Conservation (phyloP, 2,329 filamentous ascomycete species). For the Fusarium bulbicola region DNA sequence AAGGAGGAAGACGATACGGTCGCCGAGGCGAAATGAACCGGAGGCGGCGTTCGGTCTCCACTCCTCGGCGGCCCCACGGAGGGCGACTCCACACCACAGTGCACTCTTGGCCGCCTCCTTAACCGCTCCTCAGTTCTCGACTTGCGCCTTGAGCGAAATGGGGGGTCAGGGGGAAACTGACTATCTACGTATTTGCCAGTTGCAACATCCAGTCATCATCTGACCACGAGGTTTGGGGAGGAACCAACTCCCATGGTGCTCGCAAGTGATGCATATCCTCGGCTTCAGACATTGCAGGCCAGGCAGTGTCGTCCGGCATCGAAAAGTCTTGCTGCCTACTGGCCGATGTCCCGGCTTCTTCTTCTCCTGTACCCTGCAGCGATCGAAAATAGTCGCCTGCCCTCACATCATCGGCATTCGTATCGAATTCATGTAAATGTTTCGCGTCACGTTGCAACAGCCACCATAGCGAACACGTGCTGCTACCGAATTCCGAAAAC, state of each 20-base stretch:
- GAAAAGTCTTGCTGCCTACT: background rate
- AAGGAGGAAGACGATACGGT: background rate
- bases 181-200: background rate
- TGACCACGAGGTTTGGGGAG: background rate
- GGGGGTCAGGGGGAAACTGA: too few species aligned
- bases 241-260: background rate
- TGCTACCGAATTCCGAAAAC: background rate
- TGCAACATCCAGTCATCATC: background rate
- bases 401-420: background rate
- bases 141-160: too few species aligned
- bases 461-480: background rate
- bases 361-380: background rate
- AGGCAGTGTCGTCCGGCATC: background rate
- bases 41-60: background rate
- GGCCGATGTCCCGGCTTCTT: background rate
- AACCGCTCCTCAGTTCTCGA: too few species aligned
- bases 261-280: background rate
- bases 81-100: background rate
- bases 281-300: background rate
- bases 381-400: background rate
- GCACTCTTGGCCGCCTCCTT: too few species aligned
- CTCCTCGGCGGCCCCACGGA: background rate
- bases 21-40: background rate
- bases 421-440: background rate
- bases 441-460: background rate